These are phyloP conservation scores for Exophiala sp. DNA, from an alignment of 2,329 filamentous ascomycete species.

Conservation along the genomic window DNA sequence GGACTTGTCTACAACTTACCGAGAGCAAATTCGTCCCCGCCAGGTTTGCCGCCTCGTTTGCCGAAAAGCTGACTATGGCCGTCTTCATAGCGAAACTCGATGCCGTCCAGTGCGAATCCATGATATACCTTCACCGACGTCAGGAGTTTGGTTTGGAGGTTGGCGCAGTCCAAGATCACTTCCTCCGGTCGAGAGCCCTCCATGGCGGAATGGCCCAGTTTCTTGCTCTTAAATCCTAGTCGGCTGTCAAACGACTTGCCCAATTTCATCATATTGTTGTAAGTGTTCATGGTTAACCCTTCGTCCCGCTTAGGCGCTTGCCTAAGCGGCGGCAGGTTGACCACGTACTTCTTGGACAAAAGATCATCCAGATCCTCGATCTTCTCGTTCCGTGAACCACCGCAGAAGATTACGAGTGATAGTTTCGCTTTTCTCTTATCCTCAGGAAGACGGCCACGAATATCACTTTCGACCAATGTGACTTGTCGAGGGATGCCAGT, in stretches of 20 bases:
- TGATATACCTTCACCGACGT: conserved; percentile 70
- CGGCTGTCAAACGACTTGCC: conserved; percentile 39
- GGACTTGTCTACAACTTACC: conserved; percentile 48
- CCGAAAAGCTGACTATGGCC: conserved; percentile 79
- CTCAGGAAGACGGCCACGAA: conserved; percentile 65
- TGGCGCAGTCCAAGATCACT: conserved; percentile 65
- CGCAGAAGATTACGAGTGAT: conserved; percentile 67
- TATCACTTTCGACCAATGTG: conserved; percentile 65
- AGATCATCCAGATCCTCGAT: conserved; percentile 71
- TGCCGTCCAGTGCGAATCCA: conserved; percentile 68
- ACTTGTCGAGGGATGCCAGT: conserved; percentile 62
- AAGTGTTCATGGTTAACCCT: conserved; percentile 28
- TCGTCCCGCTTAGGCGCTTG: conserved; percentile 27
- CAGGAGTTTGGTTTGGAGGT: conserved; percentile 65
- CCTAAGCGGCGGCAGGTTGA: conserved; percentile 65
- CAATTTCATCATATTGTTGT: conserved; percentile 23
- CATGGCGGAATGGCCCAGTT: conserved; percentile 66
- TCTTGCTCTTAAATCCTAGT: conserved; percentile 67
- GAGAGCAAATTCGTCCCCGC: conserved; percentile 69
- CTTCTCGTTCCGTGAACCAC: conserved; percentile 65
- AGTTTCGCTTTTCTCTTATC: conserved; percentile 65
- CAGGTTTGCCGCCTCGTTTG: conserved; percentile 63
- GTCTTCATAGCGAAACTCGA: conserved; percentile 93
- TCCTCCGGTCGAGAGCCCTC: conserved; percentile 65
- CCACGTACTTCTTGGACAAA: conserved; percentile 61